Evolutionary conservation across 2,329 filamentous ascomycete genomes (phyloP).

Genomic region (Bipolaris bicolor): DNA sequence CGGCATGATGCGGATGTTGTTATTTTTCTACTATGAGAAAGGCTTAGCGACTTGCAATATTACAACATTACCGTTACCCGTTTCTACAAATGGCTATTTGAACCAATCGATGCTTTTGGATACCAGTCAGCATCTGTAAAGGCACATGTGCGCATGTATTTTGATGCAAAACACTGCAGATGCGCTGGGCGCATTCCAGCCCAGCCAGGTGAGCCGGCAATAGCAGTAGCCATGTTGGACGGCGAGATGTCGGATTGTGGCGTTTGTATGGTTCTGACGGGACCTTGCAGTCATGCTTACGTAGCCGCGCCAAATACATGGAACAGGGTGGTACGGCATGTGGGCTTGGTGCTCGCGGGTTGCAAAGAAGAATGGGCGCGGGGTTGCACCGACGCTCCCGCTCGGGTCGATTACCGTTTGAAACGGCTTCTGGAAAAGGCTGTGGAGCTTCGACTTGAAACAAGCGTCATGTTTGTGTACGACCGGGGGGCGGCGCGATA

Average conservation of each 20-base stretch:
- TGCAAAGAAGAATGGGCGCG: background rate
- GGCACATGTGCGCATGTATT: too few species aligned
- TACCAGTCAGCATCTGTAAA: too few species aligned
- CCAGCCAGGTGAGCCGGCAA: background rate
- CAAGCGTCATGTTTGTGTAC: slow-evolving; percentile 16
- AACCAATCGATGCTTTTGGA: background rate
- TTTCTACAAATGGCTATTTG: too few species aligned
- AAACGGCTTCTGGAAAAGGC: slow-evolving; percentile 35
- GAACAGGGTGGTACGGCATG: slow-evolving; percentile 15
- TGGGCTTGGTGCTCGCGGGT: slow-evolving; percentile 1
- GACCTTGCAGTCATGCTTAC: slow-evolving; percentile 17
- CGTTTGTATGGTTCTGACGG: slow-evolving; percentile 6
- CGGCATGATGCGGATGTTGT: background rate
- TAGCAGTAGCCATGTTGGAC: slow-evolving; percentile 3
- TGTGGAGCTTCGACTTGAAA: slow-evolving; percentile 21
- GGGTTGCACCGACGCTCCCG: background rate
- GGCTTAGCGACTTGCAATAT: slow-evolving; percentile 9
- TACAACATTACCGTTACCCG: too few species aligned
- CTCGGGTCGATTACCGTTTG: slow-evolving; percentile 13
- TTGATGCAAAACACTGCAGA: background rate
- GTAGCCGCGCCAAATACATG: slow-evolving; percentile 3
- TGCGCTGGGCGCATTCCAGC: too few species aligned
- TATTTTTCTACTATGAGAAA: background rate
- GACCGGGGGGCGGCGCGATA: background rate
- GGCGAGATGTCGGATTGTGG: background rate